Conservation (phyloP, 768 basidiomycete species). For the Mycena crocata region DNA sequence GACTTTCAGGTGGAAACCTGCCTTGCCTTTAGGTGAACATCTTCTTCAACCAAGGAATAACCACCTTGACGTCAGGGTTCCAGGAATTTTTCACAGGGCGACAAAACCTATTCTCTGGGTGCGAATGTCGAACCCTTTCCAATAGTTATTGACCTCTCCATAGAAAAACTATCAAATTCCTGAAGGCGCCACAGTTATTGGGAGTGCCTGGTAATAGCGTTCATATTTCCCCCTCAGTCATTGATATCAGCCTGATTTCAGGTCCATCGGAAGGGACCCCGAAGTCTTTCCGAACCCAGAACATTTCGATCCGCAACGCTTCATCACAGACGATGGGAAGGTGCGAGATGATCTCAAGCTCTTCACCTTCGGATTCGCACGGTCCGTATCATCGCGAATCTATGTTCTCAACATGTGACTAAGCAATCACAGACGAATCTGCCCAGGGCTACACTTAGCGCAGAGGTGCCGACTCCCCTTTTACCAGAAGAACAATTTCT, state of each 20-base stretch:
- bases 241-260: constrained; percentile 19
- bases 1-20: constrained; percentile 38
- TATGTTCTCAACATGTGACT: too few relatives aligned
- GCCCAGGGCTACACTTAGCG: too few relatives aligned
- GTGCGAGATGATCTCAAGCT: constrained; percentile 62
- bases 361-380: constrained; percentile 69
- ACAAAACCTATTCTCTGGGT: not conserved
- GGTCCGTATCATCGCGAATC: too few relatives aligned
- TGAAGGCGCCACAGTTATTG: not conserved
- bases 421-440: too few relatives aligned
- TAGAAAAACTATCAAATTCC: not conserved
- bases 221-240: not conserved
- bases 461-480: too few relatives aligned
- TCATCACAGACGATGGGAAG: constrained; percentile 55
- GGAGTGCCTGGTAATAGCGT: not conserved
- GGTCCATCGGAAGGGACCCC: constrained; percentile 69
- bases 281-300: constrained; percentile 67
- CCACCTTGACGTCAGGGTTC: too few relatives aligned
- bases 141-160: not conserved
- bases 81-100: not conserved
- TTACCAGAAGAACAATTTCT: too few relatives aligned
- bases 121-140: too few relatives aligned
- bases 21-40: constrained; percentile 11
- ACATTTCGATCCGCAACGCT: constrained; percentile 66
- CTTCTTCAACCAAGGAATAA: too few relatives aligned